Conservation (phyloP, 139 green algal species). For the Bryopsis sp. region DNA sequence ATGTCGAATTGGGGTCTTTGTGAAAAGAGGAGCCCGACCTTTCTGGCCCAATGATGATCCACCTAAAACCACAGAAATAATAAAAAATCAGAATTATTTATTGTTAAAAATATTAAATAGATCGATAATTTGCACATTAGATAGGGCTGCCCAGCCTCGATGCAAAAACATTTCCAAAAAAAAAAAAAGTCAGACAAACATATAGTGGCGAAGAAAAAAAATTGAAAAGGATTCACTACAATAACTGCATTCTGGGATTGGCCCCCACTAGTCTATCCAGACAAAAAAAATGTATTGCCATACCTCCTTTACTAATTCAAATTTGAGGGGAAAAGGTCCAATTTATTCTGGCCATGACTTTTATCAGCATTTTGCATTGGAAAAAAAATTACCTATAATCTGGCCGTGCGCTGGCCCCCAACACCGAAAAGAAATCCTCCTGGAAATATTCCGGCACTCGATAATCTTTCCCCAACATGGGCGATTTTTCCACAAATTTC, state of each 20-base stretch:
- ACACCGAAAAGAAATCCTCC: conserved; percentile 84
- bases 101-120: too few species aligned
- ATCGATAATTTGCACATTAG: too few species aligned
- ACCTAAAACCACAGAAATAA: conserved; percentile 37
- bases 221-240: too few species aligned
- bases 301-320: too few species aligned
- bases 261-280: neutral
- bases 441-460: conserved; percentile 31
- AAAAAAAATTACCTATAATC: conserved; percentile 50
- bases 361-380: neutral
- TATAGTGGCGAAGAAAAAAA: too few species aligned
- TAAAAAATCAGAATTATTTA: too few species aligned
- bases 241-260: too few species aligned
- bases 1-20: conserved; percentile 88
- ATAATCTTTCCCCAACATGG: conserved; percentile 63
- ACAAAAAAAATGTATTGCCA: neutral
- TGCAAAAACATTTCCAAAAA: too few species aligned
- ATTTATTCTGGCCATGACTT: too few species aligned
- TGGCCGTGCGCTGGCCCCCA: conserved; percentile 51
- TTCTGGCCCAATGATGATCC: conserved; percentile 84
- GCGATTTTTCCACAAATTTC: conserved; percentile 22
- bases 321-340: too few species aligned
- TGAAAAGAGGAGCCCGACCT: conserved; percentile 67
- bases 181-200: too few species aligned
- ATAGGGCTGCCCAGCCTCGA: too few species aligned